These are phyloP conservation scores for Filosporella fistucella DNA, from an alignment of 495 filamentous ascomycete genomes.

Conservation along the genomic window DNA sequence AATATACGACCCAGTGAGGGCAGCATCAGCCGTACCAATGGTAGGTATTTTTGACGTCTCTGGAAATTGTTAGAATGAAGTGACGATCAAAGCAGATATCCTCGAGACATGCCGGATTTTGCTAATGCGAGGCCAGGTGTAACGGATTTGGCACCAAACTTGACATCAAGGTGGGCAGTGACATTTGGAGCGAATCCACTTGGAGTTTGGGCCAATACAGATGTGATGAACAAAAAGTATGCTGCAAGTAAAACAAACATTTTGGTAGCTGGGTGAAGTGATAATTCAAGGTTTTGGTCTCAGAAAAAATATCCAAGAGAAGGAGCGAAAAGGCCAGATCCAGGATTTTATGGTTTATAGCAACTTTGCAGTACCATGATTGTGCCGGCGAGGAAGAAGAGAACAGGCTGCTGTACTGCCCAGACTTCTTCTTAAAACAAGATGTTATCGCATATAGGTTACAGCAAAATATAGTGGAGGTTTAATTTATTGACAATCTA, in stretches of 20 bases:
- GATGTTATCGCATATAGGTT: too few relatives aligned
- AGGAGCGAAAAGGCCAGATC: too few relatives aligned
- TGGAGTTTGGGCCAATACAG: constrained; percentile 31
- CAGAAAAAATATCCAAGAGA: too few relatives aligned
- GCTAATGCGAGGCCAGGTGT: constrained; percentile 34
- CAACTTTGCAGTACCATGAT: too few relatives aligned
- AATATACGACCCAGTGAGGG: constrained; percentile 36
- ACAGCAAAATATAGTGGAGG: too few relatives aligned
- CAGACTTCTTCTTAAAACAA: too few relatives aligned
- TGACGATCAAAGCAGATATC: neutral
- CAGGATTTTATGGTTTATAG: too few relatives aligned
- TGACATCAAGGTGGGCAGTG: constrained; percentile 36
- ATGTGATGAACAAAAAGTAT: neutral
- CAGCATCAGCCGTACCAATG: constrained; percentile 31
- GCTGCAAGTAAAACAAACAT: neutral
- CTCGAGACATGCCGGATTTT: constrained; percentile 29
- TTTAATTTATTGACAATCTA: too few relatives aligned
- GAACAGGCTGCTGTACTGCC: too few relatives aligned
- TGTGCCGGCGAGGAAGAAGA: too few relatives aligned
- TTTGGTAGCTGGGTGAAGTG: constrained; percentile 15
- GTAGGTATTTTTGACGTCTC: constrained; percentile 35
- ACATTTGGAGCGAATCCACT: constrained; percentile 35
- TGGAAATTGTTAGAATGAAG: neutral
- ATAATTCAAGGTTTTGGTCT: neutral
- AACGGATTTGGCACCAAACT: constrained; percentile 35